Conservation (phyloP, 257 asterid genomes). For the Lantana camara region DNA sequence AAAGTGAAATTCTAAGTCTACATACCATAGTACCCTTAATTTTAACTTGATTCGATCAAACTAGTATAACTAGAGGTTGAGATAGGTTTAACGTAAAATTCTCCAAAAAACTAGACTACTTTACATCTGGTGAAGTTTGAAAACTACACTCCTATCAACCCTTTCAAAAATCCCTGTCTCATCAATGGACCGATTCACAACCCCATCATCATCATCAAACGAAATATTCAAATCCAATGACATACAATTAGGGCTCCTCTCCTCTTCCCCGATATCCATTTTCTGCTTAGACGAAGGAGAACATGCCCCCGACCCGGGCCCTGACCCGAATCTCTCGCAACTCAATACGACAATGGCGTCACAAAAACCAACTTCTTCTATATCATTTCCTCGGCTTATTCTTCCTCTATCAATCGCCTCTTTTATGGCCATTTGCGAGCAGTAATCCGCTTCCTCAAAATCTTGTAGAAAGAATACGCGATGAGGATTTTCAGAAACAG, state of each 20-base stretch:
- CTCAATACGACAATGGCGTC: conserved; percentile 76
- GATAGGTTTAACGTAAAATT: too few relatives aligned
- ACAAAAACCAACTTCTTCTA: conserved; percentile 54
- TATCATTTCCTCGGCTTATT: conserved; percentile 35
- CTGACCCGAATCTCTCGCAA: conserved; percentile 41
- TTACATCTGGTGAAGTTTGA: conserved; percentile 34
- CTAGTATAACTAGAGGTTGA: too few relatives aligned
- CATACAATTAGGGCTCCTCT: conserved; percentile 15
- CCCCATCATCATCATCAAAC: conserved; percentile 35
- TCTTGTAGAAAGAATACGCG: conserved; percentile 70
- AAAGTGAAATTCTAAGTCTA: too few relatives aligned
- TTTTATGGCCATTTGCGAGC: conserved; percentile 46
- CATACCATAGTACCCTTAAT: too few relatives aligned
- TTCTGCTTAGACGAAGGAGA: conserved; percentile 44
- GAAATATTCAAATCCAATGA: conserved; percentile 65
- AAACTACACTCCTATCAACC: conserved; percentile 58
- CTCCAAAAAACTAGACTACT: too few relatives aligned
- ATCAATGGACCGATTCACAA: conserved; percentile 36
- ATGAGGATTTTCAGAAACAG: conserved; percentile 50
- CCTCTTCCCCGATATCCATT: conserved; percentile 7
- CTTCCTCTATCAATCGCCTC: conserved; percentile 65
- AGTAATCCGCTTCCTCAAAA: conserved; percentile 53
- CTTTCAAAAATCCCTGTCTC: conserved; percentile 53
- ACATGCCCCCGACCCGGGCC: conserved; percentile 43
- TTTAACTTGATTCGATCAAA: too few relatives aligned